A percentile compares a stretch with the other conserved stretches of the same genome.
phyloP scores from a whole-genome alignment of 352 stramenopile genomes.

The Thalassiosira sp. region DNA sequence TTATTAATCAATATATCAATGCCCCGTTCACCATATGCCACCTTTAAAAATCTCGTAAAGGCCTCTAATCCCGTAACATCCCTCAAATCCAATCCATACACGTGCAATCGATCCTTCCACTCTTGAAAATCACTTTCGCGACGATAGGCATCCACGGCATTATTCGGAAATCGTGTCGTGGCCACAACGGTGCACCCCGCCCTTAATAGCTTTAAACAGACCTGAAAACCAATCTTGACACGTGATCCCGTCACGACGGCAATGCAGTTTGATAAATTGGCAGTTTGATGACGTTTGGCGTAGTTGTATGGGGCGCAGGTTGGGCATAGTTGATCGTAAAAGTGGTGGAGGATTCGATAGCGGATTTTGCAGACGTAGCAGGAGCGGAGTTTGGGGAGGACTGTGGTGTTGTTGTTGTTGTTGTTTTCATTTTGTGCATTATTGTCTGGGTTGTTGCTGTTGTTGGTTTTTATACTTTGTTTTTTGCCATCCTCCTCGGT shows the following conservation, averaged over 20 bases:
- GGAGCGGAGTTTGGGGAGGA: slow-evolving; percentile 88
- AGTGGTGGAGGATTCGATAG: slow-evolving; percentile 89
- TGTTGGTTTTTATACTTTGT: slow-evolving; percentile 8
- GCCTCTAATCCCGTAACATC: slow-evolving; percentile 91
- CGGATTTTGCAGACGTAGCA: slow-evolving; percentile 94
- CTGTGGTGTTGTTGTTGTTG: slow-evolving; percentile 21
- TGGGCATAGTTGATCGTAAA: slow-evolving; percentile 95
- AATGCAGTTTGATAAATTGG: slow-evolving; percentile 85
- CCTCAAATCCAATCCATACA: slow-evolving; percentile 94
- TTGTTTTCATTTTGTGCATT: slow-evolving; percentile 22
- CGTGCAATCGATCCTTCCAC: slow-evolving; percentile 88
- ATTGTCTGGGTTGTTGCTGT: neutral
- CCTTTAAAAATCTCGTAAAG: slow-evolving; percentile 89
- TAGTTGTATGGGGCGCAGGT: slow-evolving; percentile 91
- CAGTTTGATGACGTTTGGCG: slow-evolving; percentile 89
- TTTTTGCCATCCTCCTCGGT: neutral
- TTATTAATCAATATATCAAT: slow-evolving; percentile 96
- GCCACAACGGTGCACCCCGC: slow-evolving; percentile 87
- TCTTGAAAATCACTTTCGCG: slow-evolving; percentile 88
- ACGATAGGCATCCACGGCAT: slow-evolving; percentile 87
- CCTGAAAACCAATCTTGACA: slow-evolving; percentile 96
- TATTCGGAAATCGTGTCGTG: slow-evolving; percentile 92
- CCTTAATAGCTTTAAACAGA: slow-evolving; percentile 91
- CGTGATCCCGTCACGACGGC: slow-evolving; percentile 90
- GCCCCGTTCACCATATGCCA: slow-evolving; percentile 63